phyloP scores from a whole-genome alignment of 2,329 filamentous ascomycete species.

The Ceratocystis lukuohia region DNA sequence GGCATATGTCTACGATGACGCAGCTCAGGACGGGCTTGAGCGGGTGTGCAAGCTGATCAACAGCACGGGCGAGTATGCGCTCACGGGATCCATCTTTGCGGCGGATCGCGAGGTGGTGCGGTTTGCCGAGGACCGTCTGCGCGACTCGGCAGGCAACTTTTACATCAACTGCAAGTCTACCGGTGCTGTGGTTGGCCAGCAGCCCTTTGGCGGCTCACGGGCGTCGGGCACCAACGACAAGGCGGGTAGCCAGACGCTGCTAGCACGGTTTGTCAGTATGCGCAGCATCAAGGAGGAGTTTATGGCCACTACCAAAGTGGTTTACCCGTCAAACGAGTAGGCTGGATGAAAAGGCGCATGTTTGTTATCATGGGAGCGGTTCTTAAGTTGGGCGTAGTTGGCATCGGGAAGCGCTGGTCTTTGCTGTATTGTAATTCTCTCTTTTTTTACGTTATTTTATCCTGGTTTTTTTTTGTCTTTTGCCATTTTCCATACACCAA shows the following conservation, averaged over 20 bases:
- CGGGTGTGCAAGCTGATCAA: conserved; percentile 52
- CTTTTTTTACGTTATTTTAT: conserved; percentile 7
- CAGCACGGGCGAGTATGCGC: conserved; percentile 58
- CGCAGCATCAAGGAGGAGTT: conserved; percentile 68
- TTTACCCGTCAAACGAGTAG: conserved; percentile 57
- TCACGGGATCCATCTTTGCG: conserved; percentile 67
- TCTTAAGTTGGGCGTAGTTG: conserved; percentile 1
- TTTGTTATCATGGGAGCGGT: too few relatives aligned
- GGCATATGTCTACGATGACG: conserved; percentile 66
- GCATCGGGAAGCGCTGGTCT: conserved; percentile 5
- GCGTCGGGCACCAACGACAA: conserved; percentile 63
- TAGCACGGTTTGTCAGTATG: conserved; percentile 53
- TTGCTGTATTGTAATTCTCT: neutral
- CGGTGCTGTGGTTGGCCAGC: conserved; percentile 58
- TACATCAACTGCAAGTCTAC: conserved; percentile 78
- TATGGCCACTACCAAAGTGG: conserved; percentile 44
- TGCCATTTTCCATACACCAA: neutral
- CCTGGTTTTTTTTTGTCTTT: neutral
- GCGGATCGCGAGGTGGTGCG: conserved; percentile 52
- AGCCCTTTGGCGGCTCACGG: conserved; percentile 56
- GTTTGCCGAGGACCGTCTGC: conserved; percentile 55
- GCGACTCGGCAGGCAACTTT: conserved; percentile 68
- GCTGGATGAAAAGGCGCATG: too few relatives aligned
- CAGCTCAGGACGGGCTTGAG: conserved; percentile 41
- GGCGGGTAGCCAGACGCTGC: conserved; percentile 50